These are phyloP conservation scores for Phytopythium chamaehyphon DNA, from an alignment of 352 stramenopile genomes.

Conservation along the genomic window DNA sequence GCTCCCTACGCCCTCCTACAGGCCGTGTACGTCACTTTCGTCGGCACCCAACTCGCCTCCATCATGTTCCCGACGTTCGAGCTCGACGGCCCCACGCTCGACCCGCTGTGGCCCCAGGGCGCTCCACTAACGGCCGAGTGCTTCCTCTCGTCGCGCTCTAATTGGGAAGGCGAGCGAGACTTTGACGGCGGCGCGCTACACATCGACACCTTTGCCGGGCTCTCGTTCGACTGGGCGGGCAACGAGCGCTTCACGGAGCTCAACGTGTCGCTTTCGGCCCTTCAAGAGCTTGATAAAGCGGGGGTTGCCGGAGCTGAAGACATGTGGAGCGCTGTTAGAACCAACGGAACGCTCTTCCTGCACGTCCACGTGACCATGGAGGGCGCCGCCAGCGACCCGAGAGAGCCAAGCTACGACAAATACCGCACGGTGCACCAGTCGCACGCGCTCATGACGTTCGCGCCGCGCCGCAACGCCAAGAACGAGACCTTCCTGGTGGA, in stretches of 20 bases:
- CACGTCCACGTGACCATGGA: conserved; percentile 69
- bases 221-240: conserved; percentile 70
- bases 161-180: conserved; percentile 39
- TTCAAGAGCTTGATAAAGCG: conserved; percentile 13
- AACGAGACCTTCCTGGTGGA: conserved; percentile 56
- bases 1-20: conserved; percentile 12
- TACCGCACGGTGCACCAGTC: conserved; percentile 64
- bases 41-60: conserved; percentile 33
- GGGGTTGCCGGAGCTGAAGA: conserved; percentile 10
- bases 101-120: conserved; percentile 63
- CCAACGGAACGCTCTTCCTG: conserved; percentile 60
- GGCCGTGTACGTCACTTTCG: conserved; percentile 55
- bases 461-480: conserved; percentile 49
- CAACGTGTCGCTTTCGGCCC: conserved; percentile 33
- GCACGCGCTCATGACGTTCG: conserved; percentile 56
- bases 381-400: conserved; percentile 41
- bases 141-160: conserved; percentile 43
- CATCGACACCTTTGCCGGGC: conserved; percentile 44
- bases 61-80: conserved; percentile 73
- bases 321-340: conserved; percentile 33
- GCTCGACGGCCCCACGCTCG: conserved; percentile 34
- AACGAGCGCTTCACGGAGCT: conserved; percentile 51
- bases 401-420: conserved; percentile 33
- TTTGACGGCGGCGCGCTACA: conserved; percentile 34
- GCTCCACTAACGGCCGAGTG: conserved; percentile 50